Base-by-base conservation (phyloP, 139 green algal species). In the Tetradesmus obliquus region DNA sequence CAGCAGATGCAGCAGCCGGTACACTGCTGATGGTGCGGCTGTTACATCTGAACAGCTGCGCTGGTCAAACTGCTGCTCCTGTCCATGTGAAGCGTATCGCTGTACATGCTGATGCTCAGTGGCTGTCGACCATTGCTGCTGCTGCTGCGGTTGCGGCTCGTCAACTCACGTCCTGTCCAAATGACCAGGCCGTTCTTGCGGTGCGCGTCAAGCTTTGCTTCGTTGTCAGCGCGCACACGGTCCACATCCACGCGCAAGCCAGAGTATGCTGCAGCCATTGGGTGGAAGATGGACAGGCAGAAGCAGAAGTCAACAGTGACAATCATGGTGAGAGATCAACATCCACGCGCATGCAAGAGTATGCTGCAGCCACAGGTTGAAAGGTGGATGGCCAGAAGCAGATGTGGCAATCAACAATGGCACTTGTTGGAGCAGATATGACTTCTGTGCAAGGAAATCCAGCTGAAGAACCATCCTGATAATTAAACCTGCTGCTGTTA, bases 141-240 rank as follows among this genome's bases (percentile, higher is more conserved):
- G 55, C 69, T 82, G 54, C 32, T 57, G 55, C 7, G 2, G 13
- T 20, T 19, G 76, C 45, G 51, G 12, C 54, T 5, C 8, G 0
- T 0, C 62, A 32, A 92, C 96, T 95, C 62, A 98, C 96, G 92
- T 83, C 97, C 97, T 69, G 94, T 94, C 88, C 96, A 95, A 76
- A 98, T 98, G 92, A 99, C 96, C n/a, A 99, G 94, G 20, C 97
- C 97, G 20, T 93, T 92, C 87, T 99, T 99, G 51, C 97, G 94
- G 24, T 96, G 92, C 4, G 94, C 94, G 53, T 96, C 97, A 1
- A 69, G 85, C 15, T 92, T 86, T 13, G 80, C 86, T 69, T 95
- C 95, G 88, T 99, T 99, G 91, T 99, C 97, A 1, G 76, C 66
- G 0, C 97, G 92, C 54, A 99, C 95, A 20, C 94, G 87, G 88